A percentile compares a stretch with the other conserved stretches of the same genome.
Evolutionary conservation across 148 eudicot species (phyloP).

Genomic region (Rheum nobile): DNA sequence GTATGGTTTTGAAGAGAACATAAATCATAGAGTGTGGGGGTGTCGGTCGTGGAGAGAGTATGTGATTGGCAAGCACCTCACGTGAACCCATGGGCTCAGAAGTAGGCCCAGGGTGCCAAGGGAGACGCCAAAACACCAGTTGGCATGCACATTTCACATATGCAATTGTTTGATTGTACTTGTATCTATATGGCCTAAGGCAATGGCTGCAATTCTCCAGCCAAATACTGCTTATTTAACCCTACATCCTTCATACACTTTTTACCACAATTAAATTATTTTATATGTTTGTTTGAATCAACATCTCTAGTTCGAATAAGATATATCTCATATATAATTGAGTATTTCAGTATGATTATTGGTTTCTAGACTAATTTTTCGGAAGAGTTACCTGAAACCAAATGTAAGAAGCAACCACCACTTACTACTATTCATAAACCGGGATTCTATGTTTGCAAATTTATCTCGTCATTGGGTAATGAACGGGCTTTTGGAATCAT

Average conservation of each 20-base stretch:
- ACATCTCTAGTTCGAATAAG: too few species aligned
- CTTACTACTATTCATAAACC: too few species aligned
- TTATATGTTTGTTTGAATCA: too few species aligned
- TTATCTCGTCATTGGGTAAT: too few species aligned
- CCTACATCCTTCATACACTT: neutral
- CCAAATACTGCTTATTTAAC: neutral
- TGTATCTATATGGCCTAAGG: neutral
- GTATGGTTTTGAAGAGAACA: neutral
- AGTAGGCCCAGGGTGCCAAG: neutral
- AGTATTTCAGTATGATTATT: too few species aligned
- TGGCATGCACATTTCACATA: neutral
- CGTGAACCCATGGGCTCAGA: constrained; percentile 9
- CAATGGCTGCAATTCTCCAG: neutral
- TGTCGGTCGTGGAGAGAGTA: neutral
- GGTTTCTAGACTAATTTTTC: too few species aligned
- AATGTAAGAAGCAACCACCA: too few species aligned
- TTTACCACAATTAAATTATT: too few species aligned
- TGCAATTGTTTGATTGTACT: neutral
- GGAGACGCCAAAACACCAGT: neutral
- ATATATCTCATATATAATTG: too few species aligned
- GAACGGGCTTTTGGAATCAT: too few species aligned
- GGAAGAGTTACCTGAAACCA: too few species aligned
- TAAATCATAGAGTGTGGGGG: neutral
- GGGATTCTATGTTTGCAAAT: too few species aligned
- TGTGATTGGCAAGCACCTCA: constrained; percentile 2